Percentiles rank a stretch among this genome's conserved stretches.
Evolutionary conservation across 352 stramenopile genomes (phyloP).

Genomic region (Aphanomyces invadans): DNA sequence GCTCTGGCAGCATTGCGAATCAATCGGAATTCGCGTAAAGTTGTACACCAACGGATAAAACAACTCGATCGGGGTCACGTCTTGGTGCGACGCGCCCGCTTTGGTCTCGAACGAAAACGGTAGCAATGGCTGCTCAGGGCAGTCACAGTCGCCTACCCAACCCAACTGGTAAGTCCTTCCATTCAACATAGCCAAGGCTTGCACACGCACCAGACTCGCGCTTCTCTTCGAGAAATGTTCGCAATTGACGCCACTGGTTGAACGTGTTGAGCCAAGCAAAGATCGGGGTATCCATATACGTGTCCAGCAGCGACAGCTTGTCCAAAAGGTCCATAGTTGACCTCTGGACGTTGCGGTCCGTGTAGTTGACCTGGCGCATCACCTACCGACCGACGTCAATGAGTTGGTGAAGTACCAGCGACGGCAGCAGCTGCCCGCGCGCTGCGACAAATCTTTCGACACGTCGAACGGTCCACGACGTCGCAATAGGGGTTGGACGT

Average conservation of each 20-base stretch:
- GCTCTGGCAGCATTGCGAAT: constrained; percentile 83
- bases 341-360: constrained; percentile 40
- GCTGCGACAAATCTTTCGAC: too few species aligned
- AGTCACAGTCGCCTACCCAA: constrained; percentile 41
- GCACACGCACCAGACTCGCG: constrained; percentile 32
- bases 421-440: too few species aligned
- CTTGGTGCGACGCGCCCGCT: constrained; percentile 24
- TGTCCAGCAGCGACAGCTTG: constrained; percentile 53
- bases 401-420: too few species aligned
- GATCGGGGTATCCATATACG: constrained; percentile 77
- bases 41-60: constrained; percentile 78
- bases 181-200: too few species aligned
- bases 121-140: constrained; percentile 61
- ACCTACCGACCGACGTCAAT: constrained; percentile 26
- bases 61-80: constrained; percentile 52
- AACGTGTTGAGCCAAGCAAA: constrained; percentile 85
- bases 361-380: constrained; percentile 57
- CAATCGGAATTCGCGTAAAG: constrained; percentile 81
- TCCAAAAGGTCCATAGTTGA: constrained; percentile 64
- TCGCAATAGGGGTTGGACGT: constrained; percentile 33
- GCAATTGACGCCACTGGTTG: constrained; percentile 82
- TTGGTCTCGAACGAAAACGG: constrained; percentile 67
- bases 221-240: constrained; percentile 70
- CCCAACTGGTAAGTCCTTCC: too few species aligned
- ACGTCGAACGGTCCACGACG: neutral